These are phyloP conservation scores for Geotrichum klebahnii DNA, from an alignment of 1,139 yeast species.

Conservation along the genomic window DNA sequence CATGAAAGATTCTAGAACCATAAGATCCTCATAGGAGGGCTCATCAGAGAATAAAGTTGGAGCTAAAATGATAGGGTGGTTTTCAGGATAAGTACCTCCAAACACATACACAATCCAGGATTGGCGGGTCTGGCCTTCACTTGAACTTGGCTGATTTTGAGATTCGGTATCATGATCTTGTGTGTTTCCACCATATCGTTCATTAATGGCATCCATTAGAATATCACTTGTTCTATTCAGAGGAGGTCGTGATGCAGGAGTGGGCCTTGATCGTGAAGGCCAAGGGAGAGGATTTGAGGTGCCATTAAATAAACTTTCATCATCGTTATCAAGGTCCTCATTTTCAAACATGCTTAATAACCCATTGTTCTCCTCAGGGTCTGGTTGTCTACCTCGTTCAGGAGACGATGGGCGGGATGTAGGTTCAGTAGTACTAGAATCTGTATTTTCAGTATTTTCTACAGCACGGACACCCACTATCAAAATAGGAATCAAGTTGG, in stretches of 20 bases:
- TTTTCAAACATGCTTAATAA: constrained; percentile 6
- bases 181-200: constrained; percentile 6
- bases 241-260: not conserved
- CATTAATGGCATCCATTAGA: constrained; percentile 9
- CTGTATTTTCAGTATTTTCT: constrained; percentile 19
- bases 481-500: constrained; percentile 48
- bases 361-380: not conserved
- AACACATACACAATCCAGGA: constrained; percentile 52
- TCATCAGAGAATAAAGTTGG: constrained; percentile 47
- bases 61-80: constrained; percentile 48
- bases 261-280: not conserved
- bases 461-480: constrained; percentile 56
- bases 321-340: constrained; percentile 13
- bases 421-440: not conserved
- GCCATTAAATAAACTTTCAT: constrained; percentile 12
- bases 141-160: too few relatives aligned
- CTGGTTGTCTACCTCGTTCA: not conserved
- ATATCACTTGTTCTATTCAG: constrained; percentile 15
- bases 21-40: constrained; percentile 49
- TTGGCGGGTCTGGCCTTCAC: constrained; percentile 30
- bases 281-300: not conserved
- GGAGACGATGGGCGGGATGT: not conserved
- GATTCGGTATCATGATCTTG: not conserved
- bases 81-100: constrained; percentile 47
- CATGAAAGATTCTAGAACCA: constrained; percentile 44